Percentiles rank a stretch among this genome's conserved stretches.
Evolutionary conservation across 352 stramenopile species (phyloP).

Genomic region (Thalassiosira livingstoniorum): DNA sequence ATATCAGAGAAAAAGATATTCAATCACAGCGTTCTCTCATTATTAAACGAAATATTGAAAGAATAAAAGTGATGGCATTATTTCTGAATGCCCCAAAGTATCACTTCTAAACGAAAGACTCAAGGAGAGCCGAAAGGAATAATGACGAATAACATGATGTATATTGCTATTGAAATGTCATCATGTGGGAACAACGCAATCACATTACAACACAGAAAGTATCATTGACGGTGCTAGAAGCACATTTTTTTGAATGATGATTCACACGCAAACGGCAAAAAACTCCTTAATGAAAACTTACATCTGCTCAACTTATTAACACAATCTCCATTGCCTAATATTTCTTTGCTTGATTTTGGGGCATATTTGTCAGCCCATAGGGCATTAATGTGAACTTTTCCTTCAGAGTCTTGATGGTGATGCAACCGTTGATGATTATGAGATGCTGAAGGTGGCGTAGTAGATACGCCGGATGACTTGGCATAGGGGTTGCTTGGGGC

Average conservation of each 20-base stretch:
- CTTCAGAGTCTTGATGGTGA: background rate
- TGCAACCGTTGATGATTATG: no score
- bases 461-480: constrained; percentile 16
- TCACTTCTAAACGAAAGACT: no score
- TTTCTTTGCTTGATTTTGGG: constrained; percentile 87
- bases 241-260: no score
- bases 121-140: no score
- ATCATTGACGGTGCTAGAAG: background rate
- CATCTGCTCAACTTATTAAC: constrained; percentile 89
- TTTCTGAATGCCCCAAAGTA: background rate
- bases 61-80: no score
- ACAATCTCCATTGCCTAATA: constrained; percentile 93
- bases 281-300: constrained; percentile 34
- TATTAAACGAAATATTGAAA: no score
- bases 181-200: no score
- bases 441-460: constrained; percentile 25
- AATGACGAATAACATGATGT: no score
- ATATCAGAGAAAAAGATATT: no score
- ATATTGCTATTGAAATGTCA: constrained; percentile 3
- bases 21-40: no score
- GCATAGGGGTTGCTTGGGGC: no score
- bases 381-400: constrained; percentile 60
- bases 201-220: background rate
- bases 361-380: constrained; percentile 98
- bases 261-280: constrained; percentile 12